These are phyloP conservation scores for Starmera stellimalicola DNA, from an alignment of 1,139 yeast genomes.

Conservation along the genomic window DNA sequence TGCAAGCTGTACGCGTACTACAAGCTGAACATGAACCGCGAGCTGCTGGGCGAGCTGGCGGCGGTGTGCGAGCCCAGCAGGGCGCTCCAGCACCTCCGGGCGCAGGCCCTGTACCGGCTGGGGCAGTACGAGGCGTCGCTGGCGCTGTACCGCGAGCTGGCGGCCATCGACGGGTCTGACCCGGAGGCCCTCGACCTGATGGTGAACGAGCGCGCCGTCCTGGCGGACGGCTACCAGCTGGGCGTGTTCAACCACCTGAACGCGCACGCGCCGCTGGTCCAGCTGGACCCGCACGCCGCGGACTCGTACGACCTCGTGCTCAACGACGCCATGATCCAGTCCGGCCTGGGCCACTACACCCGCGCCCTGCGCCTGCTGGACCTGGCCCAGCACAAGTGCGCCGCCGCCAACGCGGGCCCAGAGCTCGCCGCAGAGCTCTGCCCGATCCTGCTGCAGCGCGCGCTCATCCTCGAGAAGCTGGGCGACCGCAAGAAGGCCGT, in stretches of 20 bases:
- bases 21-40: constrained; percentile 42
- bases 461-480: constrained; percentile 47
- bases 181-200: constrained; percentile 46
- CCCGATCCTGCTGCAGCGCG: constrained; percentile 62
- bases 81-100: constrained; percentile 67
- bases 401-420: constrained; percentile 19
- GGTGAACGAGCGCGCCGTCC: constrained; percentile 62
- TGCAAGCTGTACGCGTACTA: constrained; percentile 68
- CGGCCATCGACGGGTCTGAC: constrained; percentile 17
- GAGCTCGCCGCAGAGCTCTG: constrained; percentile 36
- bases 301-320: constrained; percentile 50
- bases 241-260: constrained; percentile 7
- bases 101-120: constrained; percentile 66
- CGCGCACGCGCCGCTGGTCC: not conserved
- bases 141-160: constrained; percentile 42
- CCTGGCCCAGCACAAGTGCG: constrained; percentile 32
- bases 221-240: constrained; percentile 33
- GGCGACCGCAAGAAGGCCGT: constrained; percentile 37
- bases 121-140: constrained; percentile 53
- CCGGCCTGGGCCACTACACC: constrained; percentile 26
- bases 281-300: constrained; percentile 8
- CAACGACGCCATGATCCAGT: constrained; percentile 54
- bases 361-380: constrained; percentile 29
- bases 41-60: constrained; percentile 26
- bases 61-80: constrained; percentile 27